Percentiles rank a stretch among this genome's conserved stretches.
These are phyloP conservation scores for Carallia pectinifolia DNA, from an alignment of 345 rosid genomes.

Conservation along the genomic window DNA sequence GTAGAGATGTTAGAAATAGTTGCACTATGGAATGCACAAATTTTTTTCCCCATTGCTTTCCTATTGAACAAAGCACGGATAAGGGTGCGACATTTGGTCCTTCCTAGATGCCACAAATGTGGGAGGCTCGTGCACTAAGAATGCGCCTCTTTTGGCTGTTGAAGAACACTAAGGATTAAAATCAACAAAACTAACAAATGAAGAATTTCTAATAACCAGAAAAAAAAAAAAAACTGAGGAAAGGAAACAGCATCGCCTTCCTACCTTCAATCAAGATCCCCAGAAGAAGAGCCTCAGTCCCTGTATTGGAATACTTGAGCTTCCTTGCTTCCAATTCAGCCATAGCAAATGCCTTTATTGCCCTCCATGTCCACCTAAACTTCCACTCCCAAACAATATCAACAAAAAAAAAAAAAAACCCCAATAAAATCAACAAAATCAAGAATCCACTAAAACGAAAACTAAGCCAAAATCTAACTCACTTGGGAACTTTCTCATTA, in stretches of 20 bases:
- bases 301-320: slow-evolving; percentile 64
- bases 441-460: neutral
- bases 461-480: slow-evolving; percentile 29
- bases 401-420: neutral
- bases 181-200: neutral
- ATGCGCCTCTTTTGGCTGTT: no score
- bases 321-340: slow-evolving; percentile 82
- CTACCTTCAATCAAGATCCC: slow-evolving; percentile 76
- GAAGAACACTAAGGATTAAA: no score
- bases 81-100: no score
- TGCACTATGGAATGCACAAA: neutral
- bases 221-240: neutral
- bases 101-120: no score
- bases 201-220: neutral
- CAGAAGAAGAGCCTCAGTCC: slow-evolving; percentile 82
- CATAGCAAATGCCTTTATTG: slow-evolving; percentile 71
- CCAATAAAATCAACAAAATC: slow-evolving; percentile 16
- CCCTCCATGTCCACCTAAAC: slow-evolving; percentile 79
- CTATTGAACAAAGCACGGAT: neutral
- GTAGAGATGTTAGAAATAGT: neutral
- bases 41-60: neutral
- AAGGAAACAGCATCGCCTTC: neutral
- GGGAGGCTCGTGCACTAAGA: no score
- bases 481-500: slow-evolving; percentile 57
- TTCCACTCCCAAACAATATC: slow-evolving; percentile 13